Conservation (phyloP, 1,139 yeast genomes). For the Oligophagozyma castellii region DNA sequence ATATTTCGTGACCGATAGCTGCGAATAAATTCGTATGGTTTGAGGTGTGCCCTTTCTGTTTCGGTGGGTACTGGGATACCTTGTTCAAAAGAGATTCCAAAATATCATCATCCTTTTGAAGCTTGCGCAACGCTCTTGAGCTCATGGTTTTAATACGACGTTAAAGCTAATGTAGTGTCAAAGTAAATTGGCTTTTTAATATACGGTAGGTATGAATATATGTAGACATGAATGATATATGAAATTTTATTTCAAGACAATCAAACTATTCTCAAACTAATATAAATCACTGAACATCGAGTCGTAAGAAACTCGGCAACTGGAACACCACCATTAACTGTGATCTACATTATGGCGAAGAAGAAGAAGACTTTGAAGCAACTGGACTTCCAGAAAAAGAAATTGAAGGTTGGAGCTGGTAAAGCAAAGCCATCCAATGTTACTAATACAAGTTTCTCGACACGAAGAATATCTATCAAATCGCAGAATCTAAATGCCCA, state of each 20-base stretch:
- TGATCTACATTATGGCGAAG: too few relatives aligned
- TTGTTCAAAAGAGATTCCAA: constrained; percentile 15
- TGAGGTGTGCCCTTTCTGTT: constrained; percentile 4
- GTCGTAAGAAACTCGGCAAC: too few relatives aligned
- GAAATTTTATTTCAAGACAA: too few relatives aligned
- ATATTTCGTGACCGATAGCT: constrained; percentile 32
- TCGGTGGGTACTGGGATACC: constrained; percentile 5
- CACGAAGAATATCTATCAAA: constrained; percentile 58
- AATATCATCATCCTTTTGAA: constrained; percentile 31
- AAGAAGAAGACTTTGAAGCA: constrained; percentile 24
- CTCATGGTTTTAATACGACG: too few relatives aligned
- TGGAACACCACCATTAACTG: too few relatives aligned
- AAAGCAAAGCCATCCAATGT: constrained; percentile 55
- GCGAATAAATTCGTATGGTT: constrained; percentile 36
- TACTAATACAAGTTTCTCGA: constrained; percentile 75
- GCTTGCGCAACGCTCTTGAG: constrained; percentile 48
- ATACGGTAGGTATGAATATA: too few relatives aligned
- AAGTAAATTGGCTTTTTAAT: too few relatives aligned
- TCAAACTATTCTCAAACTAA: too few relatives aligned
- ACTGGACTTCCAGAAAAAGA: constrained; percentile 41
- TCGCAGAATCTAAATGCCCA: constrained; percentile 28
- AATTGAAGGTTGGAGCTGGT: constrained; percentile 80
- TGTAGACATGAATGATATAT: too few relatives aligned
- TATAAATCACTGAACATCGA: too few relatives aligned
- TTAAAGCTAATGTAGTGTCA: too few relatives aligned